phyloP scores from a whole-genome alignment of 2,329 filamentous ascomycete species.

The Ascochyta fabae region DNA sequence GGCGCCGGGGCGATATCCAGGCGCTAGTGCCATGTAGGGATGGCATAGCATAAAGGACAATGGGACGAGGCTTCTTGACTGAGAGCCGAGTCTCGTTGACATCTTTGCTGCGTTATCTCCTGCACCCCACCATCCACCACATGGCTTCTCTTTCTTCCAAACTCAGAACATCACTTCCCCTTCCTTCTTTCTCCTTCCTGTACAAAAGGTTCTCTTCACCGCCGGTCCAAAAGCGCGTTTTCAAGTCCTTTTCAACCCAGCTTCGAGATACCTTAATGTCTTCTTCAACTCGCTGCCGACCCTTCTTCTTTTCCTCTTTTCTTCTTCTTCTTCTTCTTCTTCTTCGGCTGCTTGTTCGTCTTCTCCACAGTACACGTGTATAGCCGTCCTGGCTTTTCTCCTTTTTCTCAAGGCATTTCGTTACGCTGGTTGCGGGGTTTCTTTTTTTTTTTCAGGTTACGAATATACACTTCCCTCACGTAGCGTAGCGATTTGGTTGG shows the following conservation, averaged over 20 bases:
- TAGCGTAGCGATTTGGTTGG: neutral
- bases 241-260: constrained; percentile 1
- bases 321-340: neutral
- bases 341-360: neutral
- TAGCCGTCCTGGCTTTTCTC: neutral
- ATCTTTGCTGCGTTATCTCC: neutral
- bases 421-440: neutral
- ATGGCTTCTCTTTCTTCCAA: neutral
- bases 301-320: neutral
- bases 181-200: neutral
- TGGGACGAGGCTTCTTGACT: neutral
- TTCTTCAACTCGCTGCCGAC: constrained; percentile 3
- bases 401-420: neutral
- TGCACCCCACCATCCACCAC: neutral
- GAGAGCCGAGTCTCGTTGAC: neutral
- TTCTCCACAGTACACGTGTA: neutral
- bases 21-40: constrained; percentile 40
- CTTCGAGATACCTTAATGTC: constrained; percentile 19
- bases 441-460: neutral
- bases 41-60: constrained; percentile 8
- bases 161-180: neutral
- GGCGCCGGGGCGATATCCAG: constrained; percentile 44
- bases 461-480: constrained; percentile 11
- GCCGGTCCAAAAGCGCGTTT: neutral
- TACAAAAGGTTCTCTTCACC: constrained; percentile 8